phyloP scores from a whole-genome alignment of 345 rosid genomes.

The Corchorus olitorius region DNA sequence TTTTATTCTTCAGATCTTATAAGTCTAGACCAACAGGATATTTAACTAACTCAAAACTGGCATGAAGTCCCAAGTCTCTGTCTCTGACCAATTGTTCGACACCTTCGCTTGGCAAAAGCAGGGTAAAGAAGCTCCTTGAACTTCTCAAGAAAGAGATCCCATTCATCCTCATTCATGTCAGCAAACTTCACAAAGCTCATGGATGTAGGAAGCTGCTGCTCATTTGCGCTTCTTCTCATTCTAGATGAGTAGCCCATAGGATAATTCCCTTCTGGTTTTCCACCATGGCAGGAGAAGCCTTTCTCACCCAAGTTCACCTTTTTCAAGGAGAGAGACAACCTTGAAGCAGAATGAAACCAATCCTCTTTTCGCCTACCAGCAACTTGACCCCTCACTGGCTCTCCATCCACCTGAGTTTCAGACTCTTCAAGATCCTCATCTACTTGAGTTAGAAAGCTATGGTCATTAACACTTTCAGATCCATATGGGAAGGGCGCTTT shows the following conservation, averaged over 20 bases:
- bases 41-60: conserved; percentile 70
- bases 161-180: conserved; percentile 82
- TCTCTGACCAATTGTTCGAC: conserved; percentile 64
- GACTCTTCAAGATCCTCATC: conserved; percentile 31
- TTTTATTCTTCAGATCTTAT: conserved; percentile 16
- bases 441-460: conserved; percentile 57
- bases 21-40: conserved; percentile 2
- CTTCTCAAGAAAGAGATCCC: conserved; percentile 74
- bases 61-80: conserved; percentile 97
- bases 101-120: conserved; percentile 71
- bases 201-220: conserved; percentile 77
- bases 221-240: conserved; percentile 71
- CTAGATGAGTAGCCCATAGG: background rate
- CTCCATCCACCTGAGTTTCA: conserved; percentile 51
- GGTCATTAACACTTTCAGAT: conserved; percentile 47
- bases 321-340: conserved; percentile 12
- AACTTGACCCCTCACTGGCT: background rate
- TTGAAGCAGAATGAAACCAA: background rate
- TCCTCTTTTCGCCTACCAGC: background rate
- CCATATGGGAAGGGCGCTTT: conserved; percentile 47
- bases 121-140: conserved; percentile 71
- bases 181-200: conserved; percentile 79
- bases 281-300: conserved; percentile 11
- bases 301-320: conserved; percentile 43
- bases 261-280: conserved; percentile 49